These are phyloP conservation scores for Acanthamoeba lugdunensis DNA, from an alignment of 208 protist genomes.

Conservation along the genomic window DNA sequence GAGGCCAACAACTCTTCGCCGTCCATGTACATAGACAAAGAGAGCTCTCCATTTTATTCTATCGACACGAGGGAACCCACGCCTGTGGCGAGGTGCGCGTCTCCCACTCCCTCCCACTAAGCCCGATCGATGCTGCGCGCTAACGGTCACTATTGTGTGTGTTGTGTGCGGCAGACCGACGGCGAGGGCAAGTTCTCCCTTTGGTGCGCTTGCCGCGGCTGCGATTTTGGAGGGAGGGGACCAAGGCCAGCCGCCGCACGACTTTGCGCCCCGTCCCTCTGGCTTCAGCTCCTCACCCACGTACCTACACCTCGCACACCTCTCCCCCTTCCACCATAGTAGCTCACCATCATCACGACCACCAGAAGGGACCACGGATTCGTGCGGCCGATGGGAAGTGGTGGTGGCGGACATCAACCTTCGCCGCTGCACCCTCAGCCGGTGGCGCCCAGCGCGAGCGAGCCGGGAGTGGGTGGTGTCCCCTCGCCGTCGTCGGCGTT, in stretches of 20 bases:
- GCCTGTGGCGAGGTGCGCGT: not conserved
- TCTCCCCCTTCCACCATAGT: not conserved
- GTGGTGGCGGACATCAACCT: not conserved
- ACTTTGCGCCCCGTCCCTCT: not conserved
- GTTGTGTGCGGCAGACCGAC: not conserved
- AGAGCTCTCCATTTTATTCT: conserved; percentile 8
- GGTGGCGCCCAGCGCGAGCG: not conserved
- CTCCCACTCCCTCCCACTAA: not conserved
- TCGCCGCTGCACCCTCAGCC: not conserved
- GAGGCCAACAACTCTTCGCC: not conserved
- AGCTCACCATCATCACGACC: not conserved
- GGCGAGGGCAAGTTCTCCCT: not conserved
- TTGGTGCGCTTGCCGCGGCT: not conserved
- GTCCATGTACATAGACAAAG: conserved; percentile 40
- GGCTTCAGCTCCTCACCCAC: not conserved
- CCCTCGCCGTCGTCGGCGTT: conserved; percentile 11
- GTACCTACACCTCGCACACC: not conserved
- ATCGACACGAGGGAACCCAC: not conserved
- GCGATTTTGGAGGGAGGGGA: not conserved
- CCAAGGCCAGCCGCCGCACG: not conserved
- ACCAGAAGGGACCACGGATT: conserved; percentile 21
- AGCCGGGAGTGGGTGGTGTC: not conserved
- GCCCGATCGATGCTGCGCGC: too few species aligned
- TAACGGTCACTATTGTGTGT: not conserved
- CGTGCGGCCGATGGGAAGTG: not conserved